Evolutionary conservation across 73 alveolate genomes (phyloP), one percentile per base, ranked within the genome.

Genomic region (Paramecium pentaurelia): DNA sequence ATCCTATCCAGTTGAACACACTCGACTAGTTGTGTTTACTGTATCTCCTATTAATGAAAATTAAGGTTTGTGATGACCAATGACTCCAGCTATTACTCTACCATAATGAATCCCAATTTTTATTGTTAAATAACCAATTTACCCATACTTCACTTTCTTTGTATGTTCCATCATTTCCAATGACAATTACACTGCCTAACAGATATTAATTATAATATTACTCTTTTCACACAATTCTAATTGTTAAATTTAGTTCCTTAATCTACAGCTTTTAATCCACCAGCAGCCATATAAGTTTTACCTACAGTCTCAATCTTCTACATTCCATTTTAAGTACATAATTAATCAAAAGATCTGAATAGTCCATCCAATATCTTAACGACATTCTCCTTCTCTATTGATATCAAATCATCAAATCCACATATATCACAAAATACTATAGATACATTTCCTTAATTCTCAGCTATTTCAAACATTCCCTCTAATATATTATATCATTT

Each of bases 61-160:
- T 92, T 98, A 96, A 16, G 99, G 99, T 71, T 98, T 98, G 58
- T 96, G 99, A 51, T 97, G 97, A 1, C 99, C 99, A 11, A 98
- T 98, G 42, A 98, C 99, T 2, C 99, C 99, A 16, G 99, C 97
- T 44, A 97, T 96, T 5, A 98, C 99, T 71, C 96, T 91, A 9
- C 99, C 99, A 86, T 96, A 96, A 92, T 98, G 99, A 45, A 98
- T 95, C 10, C 99, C 99, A 1, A 98, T 98, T 93, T 97, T 98
- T 30, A 98, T 98, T 5, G 37, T 87, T 8, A 87, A 34, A 28
- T 87, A 54, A 11, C 86, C 93, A 10, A 64, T 54, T 40, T 87
- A 73, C 1, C 93, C 93, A 64, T 27, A 87, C 27, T 38, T 87
- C 25, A 87, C 71, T 22, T 59, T 34, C 42, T 87, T 87, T 5